Evolutionary conservation across 208 protist species (phyloP).

Genomic region (Phytomonas sp.): DNA sequence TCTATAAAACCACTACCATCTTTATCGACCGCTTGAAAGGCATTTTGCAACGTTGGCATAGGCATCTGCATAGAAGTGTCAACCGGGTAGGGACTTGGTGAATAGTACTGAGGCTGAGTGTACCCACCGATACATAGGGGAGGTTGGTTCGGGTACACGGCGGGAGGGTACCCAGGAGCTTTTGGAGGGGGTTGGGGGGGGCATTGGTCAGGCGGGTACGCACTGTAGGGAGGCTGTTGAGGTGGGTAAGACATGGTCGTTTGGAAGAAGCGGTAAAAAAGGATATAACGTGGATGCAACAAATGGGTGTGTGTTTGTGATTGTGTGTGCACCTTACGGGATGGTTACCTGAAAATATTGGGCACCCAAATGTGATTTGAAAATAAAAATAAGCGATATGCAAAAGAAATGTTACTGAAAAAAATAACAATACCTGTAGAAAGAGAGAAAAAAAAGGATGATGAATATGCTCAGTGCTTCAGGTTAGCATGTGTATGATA

Average conservation of each 20-base stretch:
- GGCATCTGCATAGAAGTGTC: not conserved
- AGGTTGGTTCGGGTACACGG: not conserved
- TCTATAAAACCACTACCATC: slow-evolving; percentile 62
- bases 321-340: not conserved
- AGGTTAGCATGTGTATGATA: not conserved
- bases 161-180: not conserved
- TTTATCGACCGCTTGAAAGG: slow-evolving; percentile 73
- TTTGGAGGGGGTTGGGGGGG: not conserved
- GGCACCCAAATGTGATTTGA: not conserved
- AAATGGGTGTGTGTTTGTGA: not conserved
- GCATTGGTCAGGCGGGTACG: not conserved
- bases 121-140: not conserved
- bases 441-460: not conserved
- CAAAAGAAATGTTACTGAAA: not conserved
- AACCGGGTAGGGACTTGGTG: not conserved
- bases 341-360: not conserved
- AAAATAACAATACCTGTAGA: not conserved
- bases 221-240: not conserved
- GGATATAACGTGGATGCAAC: not conserved
- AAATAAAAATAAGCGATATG: not conserved
- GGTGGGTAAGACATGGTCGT: not conserved
- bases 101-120: not conserved
- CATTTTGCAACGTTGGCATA: slow-evolving; percentile 36
- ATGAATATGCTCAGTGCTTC: not conserved
- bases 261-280: not conserved